phyloP scores from a whole-genome alignment of 179 eudicot genomes.

The Beta lomatogona region DNA sequence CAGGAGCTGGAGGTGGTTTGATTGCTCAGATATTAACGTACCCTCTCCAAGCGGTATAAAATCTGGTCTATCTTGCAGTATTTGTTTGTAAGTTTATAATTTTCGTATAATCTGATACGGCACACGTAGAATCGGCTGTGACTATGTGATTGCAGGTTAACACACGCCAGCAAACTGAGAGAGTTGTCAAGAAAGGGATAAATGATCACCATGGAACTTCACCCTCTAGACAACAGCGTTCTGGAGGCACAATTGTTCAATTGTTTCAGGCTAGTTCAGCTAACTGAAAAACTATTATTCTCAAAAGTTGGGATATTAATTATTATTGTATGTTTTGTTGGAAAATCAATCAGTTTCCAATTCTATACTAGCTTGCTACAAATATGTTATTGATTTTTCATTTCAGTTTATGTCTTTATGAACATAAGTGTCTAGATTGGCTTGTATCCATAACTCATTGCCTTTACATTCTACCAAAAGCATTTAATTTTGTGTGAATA shows the following conservation, averaged over 20 bases:
- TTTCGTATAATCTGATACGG: conserved; percentile 11
- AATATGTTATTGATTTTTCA: not conserved
- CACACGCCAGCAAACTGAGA: conserved; percentile 90
- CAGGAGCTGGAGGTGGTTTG: conserved; percentile 96
- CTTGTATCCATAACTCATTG: not conserved
- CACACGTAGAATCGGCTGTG: conserved; percentile 17
- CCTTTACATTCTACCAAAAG: not conserved
- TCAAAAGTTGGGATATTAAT: not conserved
- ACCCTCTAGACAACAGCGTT: conserved; percentile 30
- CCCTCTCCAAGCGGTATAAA: conserved; percentile 81
- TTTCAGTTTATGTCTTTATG: not conserved
- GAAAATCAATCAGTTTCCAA: not conserved
- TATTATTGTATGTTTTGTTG: not conserved
- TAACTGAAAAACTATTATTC: not conserved
- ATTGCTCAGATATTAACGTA: conserved; percentile 87
- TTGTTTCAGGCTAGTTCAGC: conserved; percentile 52
- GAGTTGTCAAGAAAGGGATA: conserved; percentile 62
- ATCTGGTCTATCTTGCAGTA: not conserved
- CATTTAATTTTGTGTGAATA: not conserved
- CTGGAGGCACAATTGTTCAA: conserved; percentile 68
- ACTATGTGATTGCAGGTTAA: conserved; percentile 55
- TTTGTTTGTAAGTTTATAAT: conserved; percentile 10
- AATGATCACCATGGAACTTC: conserved; percentile 26
- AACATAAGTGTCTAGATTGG: not conserved
- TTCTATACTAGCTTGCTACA: not conserved